phyloP scores from a whole-genome alignment of 305 asterid species.

The Stenogyne calaminthoides region DNA sequence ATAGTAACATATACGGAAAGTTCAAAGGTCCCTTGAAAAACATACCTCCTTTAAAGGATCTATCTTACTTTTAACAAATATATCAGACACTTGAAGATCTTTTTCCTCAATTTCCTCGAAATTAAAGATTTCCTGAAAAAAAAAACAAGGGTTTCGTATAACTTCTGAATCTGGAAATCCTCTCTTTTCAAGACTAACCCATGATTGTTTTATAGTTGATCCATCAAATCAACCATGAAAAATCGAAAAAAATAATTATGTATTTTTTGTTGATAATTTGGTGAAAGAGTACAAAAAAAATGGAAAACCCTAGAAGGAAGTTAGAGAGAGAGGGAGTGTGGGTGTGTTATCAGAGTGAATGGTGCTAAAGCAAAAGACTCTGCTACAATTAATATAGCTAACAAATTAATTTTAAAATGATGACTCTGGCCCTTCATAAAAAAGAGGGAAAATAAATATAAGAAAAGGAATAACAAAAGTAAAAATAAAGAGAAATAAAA shows the following conservation, averaged over 20 bases:
- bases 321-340: conserved; percentile 22
- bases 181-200: conserved; percentile 22
- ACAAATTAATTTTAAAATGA: conserved; percentile 5
- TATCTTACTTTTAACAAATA: neutral
- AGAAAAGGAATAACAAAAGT: neutral
- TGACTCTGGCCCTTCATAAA: conserved; percentile 13
- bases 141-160: conserved; percentile 31
- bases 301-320: conserved; percentile 39
- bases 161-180: conserved; percentile 23
- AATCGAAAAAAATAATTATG: neutral
- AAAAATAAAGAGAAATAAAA: neutral
- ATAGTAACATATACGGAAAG: neutral
- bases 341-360: conserved; percentile 17
- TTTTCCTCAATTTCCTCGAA: neutral
- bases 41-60: conserved; percentile 30
- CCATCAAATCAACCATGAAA: conserved; percentile 26
- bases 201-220: conserved; percentile 20
- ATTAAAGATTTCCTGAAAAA: neutral
- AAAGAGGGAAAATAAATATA: neutral
- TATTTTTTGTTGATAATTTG: neutral
- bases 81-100: conserved; percentile 1
- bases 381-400: conserved; percentile 28
- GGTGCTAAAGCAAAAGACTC: conserved; percentile 41
- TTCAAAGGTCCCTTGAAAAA: neutral
- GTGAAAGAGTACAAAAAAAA: neutral